Evolutionary conservation across 371 early-diverging fungal genomes (phyloP), one percentile per base, ranked within the genome.

Genomic region (Smittium mucronatum): DNA sequence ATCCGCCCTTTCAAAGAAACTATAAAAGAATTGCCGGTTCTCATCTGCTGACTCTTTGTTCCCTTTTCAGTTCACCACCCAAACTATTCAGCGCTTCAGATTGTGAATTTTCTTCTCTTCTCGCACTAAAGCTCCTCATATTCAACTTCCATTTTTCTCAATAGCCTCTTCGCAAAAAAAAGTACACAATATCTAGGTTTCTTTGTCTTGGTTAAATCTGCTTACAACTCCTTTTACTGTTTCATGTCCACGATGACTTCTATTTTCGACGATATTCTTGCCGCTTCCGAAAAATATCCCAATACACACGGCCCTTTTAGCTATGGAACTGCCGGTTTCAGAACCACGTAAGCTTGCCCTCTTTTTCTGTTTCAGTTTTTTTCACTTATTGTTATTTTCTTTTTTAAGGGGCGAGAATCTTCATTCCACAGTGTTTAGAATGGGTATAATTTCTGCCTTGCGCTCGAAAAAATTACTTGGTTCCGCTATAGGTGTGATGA

Each of bases 251-350:
- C 8, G 33, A 72, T 65, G 61, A 32, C 57, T 28, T 34, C 79
- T 5, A 15, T 64, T 16, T 70, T 76, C 26, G 63, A 60, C n/a
- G 70, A 70, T 69, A 74, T 81, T 30, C 34, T 68, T 57, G 67
- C 71, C 68, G 76, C 78, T 69, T 79, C 88, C 25, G 74, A 75
- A 74, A 73, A 75, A 71, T 83, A 88, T 74, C 89, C 88, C 72
- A 88, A 83, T 75, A 85, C 84, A 5, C 67, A 74, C 59, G 78
- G 73, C 64, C 80, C 72, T 63, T 93, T 87, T 74, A 82, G 88
- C 31, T 97, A 98, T 77, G 98, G 98, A 72, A 98, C 98, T 1
- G 98, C 98, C 30, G 98, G 98, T 47, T 95, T 98, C 87, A 89
- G 98, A 72, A 75, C 75, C 32, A 47, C 72, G 68, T 68, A 68